These are phyloP conservation scores for Ambrosiella beaveri DNA, from an alignment of 2,329 filamentous ascomycete genomes.

Conservation along the genomic window DNA sequence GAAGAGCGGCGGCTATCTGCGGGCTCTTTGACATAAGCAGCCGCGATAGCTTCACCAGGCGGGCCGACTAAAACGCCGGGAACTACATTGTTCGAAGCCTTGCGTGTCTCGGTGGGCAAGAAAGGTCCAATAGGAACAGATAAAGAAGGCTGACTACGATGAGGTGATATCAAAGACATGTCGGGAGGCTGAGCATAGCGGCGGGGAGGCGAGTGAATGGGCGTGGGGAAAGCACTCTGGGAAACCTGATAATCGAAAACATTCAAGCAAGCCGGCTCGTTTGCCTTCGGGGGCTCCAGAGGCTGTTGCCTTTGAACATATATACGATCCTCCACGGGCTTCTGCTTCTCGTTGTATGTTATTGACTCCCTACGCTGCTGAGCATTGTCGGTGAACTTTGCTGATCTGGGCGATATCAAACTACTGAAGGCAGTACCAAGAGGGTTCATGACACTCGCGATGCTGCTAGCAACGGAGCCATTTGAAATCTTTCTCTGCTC, in stretches of 20 bases:
- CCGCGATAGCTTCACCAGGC: not conserved
- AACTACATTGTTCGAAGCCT: not conserved
- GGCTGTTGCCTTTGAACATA: not conserved
- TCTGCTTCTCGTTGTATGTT: not conserved
- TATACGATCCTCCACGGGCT: not conserved
- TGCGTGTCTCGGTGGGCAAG: not conserved
- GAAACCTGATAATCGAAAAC: slow-evolving; percentile 42
- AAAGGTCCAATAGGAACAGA: not conserved
- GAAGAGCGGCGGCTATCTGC: not conserved
- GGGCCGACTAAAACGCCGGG: not conserved
- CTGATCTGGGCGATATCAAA: not conserved
- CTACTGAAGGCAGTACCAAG: not conserved
- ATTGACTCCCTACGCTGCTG: not conserved
- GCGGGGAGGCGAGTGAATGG: slow-evolving; percentile 22
- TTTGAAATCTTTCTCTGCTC: not conserved
- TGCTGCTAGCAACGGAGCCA: not conserved
- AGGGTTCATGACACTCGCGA: not conserved
- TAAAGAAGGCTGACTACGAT: not conserved
- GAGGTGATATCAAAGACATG: not conserved
- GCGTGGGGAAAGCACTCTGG: slow-evolving; percentile 33
- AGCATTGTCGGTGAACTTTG: too few species aligned
- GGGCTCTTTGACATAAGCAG: not conserved
- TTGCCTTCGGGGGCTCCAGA: not conserved
- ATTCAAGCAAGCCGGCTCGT: slow-evolving; percentile 23
- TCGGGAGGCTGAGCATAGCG: not conserved